Evolutionary conservation across 148 eudicot species (phyloP), one percentile per base, ranked within the genome.

Genomic region (Rhododendron vialii): DNA sequence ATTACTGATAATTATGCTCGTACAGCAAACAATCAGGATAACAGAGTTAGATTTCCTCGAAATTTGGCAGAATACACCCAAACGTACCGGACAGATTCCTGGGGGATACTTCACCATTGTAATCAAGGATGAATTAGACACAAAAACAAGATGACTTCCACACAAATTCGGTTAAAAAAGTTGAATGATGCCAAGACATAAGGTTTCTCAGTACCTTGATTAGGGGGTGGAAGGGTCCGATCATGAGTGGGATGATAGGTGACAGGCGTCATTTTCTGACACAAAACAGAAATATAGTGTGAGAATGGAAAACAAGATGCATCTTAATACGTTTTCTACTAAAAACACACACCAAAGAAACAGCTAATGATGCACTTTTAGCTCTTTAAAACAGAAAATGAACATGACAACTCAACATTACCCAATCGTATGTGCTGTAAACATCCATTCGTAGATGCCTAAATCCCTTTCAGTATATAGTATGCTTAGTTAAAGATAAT

Each of bases 241-340:
- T 89, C 92, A 88, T 94, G 96, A 88, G 98, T 95, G 67, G 96
- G 98, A 89, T 88, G 93, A 84, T 95, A 95, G 67, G 98, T 94
- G 14, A 91, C 89, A 61, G 95, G 96, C 17, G 89, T 91, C 90
- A 85, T 87, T 82, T 88, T 95, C 98, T 94, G 69, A 88, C 17
- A 85, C 77, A 63, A 4, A 28, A 78, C 20, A 86, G 85, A 65
- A 24, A 47, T 22, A 82, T 55, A 84, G 35, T 11, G 35, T 81
- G 80, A 90, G 84, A 78, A 81, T 6, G 28, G 67, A 86, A 82
- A 35, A 35, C 15, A 3, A 55, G 15, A 36, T 14, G 28, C 45
- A 76, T 53, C 57, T 75, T 5, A 14, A 67, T 35, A 22, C 1
- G 0, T 20, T 10, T 36, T 33, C 33, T 2, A 4, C n/a, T 7